A percentile compares a stretch with the other conserved stretches of the same genome.
Conservation (phyloP, 2,329 filamentous ascomycete genomes). For the Alternaria sp. region DNA sequence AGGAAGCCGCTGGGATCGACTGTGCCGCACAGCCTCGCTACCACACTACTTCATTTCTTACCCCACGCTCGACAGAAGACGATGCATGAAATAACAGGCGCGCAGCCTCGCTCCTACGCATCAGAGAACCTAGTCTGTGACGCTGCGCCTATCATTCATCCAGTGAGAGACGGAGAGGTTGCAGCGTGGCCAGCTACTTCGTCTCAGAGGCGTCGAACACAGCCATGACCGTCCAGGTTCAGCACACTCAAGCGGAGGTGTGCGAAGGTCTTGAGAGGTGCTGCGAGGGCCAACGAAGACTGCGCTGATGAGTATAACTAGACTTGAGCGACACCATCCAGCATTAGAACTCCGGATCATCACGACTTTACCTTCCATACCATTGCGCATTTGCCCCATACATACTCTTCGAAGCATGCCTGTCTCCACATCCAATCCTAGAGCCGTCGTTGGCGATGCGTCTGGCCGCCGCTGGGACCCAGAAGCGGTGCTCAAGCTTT, state of each 20-base stretch:
- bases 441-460: too few species aligned
- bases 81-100: not conserved
- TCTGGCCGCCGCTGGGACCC: constrained; percentile 14
- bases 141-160: not conserved
- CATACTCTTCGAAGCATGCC: not conserved
- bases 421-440: not conserved
- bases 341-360: not conserved
- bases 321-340: not conserved
- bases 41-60: not conserved
- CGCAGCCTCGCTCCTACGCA: not conserved
- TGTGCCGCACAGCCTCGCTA: constrained; percentile 3
- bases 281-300: not conserved
- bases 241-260: not conserved
- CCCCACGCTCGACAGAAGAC: not conserved
- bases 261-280: accelerated
- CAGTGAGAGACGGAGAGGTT: not conserved
- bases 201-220: not conserved
- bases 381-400: not conserved
- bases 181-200: not conserved
- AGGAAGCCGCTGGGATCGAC: not conserved
- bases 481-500: constrained; percentile 12
- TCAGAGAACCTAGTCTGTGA: not conserved
- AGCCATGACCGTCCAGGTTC: not conserved
- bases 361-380: not conserved
- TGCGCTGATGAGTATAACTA: not conserved